Evolutionary conservation across 2,329 filamentous ascomycete species (phyloP), one percentile per base, ranked within the genome.

Genomic region (Grosmannia penicillata): DNA sequence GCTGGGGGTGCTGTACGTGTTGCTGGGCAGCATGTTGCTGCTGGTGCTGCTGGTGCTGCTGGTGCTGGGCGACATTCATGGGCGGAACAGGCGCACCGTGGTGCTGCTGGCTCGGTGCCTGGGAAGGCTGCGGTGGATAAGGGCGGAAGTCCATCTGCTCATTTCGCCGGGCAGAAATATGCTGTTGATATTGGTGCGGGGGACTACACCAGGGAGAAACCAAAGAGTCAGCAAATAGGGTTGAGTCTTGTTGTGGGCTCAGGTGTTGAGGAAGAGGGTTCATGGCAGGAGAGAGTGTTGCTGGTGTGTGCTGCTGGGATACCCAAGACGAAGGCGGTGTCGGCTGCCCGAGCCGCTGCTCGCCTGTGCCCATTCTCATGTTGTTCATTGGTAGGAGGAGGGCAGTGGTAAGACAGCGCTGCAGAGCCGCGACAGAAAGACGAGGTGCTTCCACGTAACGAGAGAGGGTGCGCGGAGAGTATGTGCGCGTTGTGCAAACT

Each of bases 161-260:
- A 40, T 48, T 50, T 21, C 51, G 51, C 25, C 51, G 48, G 6
- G 33, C 24, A 10, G 33, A 56, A 62, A 71, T 65, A 45, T 71
- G 66, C 48, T 59, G 49, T 33, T 54, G 53, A 52, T 65, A 68
- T 48, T 70, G 71, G 34, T 47, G 41, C 33, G 46, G 48, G 27
- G 57, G 44, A 50, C 63, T 65, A 48, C 55, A 58, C 56, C 53
- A 59, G 44, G 49, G 42, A 42, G 51, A 39, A 38, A 40, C 18
- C n/a, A n/a, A n/a, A 42, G 53, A 47, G 51, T 62, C 58, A 63
- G 57, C 49, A 48, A 52, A 51, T 8, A 48, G 42, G 8, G 37
- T 18, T 10, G 23, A 7, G 14, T 30, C 4, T 24, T 23, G n/a
- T n/a, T n/a, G n/a, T n/a, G n/a, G n/a, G n/a, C n/a, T n/a, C n/a